Base-by-base conservation (phyloP, 371 early-diverging fungal genomes). In the Mortierella sp. region DNA sequence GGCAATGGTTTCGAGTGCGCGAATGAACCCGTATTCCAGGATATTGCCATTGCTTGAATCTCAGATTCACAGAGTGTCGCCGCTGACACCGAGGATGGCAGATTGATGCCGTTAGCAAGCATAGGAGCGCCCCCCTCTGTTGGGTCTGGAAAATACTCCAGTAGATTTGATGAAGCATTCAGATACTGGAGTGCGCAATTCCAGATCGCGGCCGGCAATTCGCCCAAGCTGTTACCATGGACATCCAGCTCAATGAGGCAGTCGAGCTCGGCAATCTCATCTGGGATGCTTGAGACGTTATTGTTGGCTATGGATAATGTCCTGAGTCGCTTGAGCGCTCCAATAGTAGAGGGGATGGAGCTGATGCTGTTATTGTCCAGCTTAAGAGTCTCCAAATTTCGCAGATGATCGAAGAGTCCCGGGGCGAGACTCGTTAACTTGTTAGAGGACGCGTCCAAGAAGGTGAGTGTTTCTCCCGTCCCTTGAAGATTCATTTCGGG, bases 141-240 rank as follows among this genome's bases (percentile, higher is more conserved):
- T 23, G 91, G 90, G 31, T 86, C 81, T 19, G 90, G 92, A 69
- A 93, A 92, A 41, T 79, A 71, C 46, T 87, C 87, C 12, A 97
- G 78, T 21, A 92, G 50, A 57, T 97, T 97, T 37, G 92, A 92
- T 3, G 92, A 93, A 19, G 88, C 83, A 49, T 94, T 95, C 26
- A 94, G 70, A 26, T 73, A 64, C 41, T 79, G 72, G 24, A 97
- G 84, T 12, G 87, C 76, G 78, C 94, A 92, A 24, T 86, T 63
- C 96, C 96, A 96, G 17, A 97, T 93, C 48, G 93, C 93, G 12
- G 87, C 81, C 4, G 95, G 95, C 1, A 97, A 75, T 30, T 84
- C 72, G 50, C 86, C 87, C 27, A 97, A 70, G 58, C 91, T 86
- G 78, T 97, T 93, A 58, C 80, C 80, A 60, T 92, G 90, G 19